A percentile compares a stretch with the other conserved stretches of the same genome.
Conservation (phyloP, 2,329 filamentous ascomycete species). For the Rhexocercosporidium sp. region DNA sequence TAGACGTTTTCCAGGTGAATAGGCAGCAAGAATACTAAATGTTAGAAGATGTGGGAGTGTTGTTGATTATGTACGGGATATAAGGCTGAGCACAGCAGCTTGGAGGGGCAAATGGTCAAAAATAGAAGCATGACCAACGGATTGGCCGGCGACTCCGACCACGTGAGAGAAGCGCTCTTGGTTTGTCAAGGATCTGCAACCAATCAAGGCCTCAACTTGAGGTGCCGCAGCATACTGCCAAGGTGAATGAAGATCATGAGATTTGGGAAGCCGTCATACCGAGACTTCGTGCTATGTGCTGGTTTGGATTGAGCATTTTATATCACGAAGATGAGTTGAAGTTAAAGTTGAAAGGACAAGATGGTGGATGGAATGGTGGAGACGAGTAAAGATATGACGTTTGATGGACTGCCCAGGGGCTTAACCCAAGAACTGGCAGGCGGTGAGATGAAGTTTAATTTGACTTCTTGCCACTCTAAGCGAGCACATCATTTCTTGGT, state of each 20-base stretch:
- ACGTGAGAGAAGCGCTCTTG: constrained; percentile 1
- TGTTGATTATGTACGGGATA: background rate
- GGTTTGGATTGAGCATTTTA: background rate
- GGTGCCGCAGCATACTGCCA: background rate
- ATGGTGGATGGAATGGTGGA: too few relatives aligned
- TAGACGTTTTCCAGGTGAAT: background rate
- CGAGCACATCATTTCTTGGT: constrained; percentile 9
- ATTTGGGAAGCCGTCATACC: background rate
- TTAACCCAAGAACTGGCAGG: background rate
- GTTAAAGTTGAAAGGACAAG: background rate
- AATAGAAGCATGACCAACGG: constrained; percentile 15
- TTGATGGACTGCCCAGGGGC: background rate
- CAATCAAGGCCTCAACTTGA: background rate
- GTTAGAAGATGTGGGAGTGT: constrained; percentile 8
- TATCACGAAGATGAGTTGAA: too few relatives aligned
- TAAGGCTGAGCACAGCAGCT: constrained; percentile 11
- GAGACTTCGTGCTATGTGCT: background rate
- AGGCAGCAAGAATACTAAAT: constrained; percentile 4
- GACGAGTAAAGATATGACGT: background rate
- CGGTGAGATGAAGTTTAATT: background rate
- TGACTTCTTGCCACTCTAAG: too few relatives aligned
- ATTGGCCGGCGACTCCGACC: constrained; percentile 1
- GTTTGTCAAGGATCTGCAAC: constrained; percentile 7
- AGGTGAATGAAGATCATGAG: constrained; percentile 1
- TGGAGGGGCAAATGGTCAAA: constrained; percentile 3